Evolutionary conservation across 805 yeast species (phyloP), one percentile per base, ranked within the genome.

Genomic region (Pichia membranifaciens): DNA sequence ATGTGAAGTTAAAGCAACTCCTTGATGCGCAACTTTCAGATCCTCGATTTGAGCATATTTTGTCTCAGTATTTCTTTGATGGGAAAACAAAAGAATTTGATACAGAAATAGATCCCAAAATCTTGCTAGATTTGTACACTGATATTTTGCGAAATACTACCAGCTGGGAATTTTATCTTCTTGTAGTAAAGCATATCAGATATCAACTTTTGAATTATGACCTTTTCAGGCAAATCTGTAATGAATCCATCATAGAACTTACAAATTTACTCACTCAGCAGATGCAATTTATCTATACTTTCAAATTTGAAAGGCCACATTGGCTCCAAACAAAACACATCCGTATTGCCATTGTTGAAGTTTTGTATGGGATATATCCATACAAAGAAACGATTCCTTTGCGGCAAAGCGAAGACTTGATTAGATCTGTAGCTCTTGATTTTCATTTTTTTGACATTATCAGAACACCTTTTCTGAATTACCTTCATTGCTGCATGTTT

Each of bases 391-490:
- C 69, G 22, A 76, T 81, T 51, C 60, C 77, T 7, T 79, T 76
- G 51, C 65, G 62, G 17, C 87, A 82, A 42, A 80, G 82, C 51
- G 90, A 84, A 58, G 77, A 73, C 48, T 69, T 87, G 21, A 72
- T 86, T 16, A 74, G 73, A 47, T 72, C 88, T 0, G 69, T 84
- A 23, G 68, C 82, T 12, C 65, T 73, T 40, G 86, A 87, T 0
- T 64, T 86, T 45, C 75, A 80, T 18, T 80, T 88, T 0, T 84
- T 90, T 87, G 88, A 87, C 51, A 78, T 78, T 51, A 80, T 95
- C 0, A 86, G 88, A 0, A 76, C 82, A 32, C 88, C 95, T 3
- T 79, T 88, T 53, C 76, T 89, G 25, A 88, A 87, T 55, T 81
- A 83, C 38, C 67, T 90, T 49, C 79, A 84, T 5, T 73, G 84